Evolutionary conservation across 139 green algal species (phyloP), one percentile per base, ranked within the genome.

Genomic region (Desmodesmus armatus): DNA sequence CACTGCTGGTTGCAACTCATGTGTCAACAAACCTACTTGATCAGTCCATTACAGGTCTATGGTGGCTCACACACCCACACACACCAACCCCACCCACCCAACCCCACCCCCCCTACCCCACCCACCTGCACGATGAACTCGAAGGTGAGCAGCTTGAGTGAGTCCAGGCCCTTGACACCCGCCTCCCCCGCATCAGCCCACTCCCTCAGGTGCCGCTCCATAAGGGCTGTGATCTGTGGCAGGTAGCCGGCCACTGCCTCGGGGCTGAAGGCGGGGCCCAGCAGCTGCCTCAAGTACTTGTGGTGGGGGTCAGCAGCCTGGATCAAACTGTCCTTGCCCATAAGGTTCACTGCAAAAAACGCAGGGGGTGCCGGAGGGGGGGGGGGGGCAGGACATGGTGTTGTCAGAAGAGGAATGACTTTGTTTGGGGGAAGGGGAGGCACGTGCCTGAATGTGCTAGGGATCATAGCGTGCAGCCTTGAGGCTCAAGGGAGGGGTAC

Each of bases 121-220:
- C 71, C 3, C 43, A 81, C 74, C 53, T 33, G 31, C 9, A 85
- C 79, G 66, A 85, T 85, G 31, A 80, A 85, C 41, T 85, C 80
- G 55, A 78, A 85, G 6, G 80, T 85, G 66, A 85, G 51, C 43
- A 79, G 44, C 35, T 70, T 67, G 17, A 85, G 29, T 31, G 31
- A n/a, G 33, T 85, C 79, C 7, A 78, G 49, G 31, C 43, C 79
- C 79, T 78, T 62, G n/a, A 85, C 44, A 35, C 72, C 72, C 2
- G 60, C 60, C 41, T 53, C 79, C 3, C 63, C 44, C 5, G 65
- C 65, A 7, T 31, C 79, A 29, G 44, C 63, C 80, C 80, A 85
- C 25, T n/a, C 23, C 5, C 29, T 29, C 21, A 85, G 66, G 44
- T 85, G 67, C n/a, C 37, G 39, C 13, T 1, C 17, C 23, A 85